These are phyloP conservation scores for Cicer pinnatifidum DNA, from an alignment of 306 rosid species.

Conservation along the genomic window DNA sequence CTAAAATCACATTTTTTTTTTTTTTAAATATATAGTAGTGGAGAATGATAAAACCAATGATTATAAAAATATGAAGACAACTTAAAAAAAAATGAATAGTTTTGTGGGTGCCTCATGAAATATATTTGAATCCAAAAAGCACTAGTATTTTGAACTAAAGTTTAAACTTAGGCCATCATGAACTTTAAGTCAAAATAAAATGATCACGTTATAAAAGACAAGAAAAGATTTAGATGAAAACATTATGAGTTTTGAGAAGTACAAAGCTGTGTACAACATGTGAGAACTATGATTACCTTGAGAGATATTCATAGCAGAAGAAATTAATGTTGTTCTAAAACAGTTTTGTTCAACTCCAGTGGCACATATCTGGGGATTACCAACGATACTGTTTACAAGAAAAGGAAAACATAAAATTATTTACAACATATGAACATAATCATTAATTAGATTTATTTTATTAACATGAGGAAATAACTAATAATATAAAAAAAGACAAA, in stretches of 20 bases:
- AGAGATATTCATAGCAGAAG: constrained; percentile 54
- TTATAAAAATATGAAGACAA: constrained; percentile 26
- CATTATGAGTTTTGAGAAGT: constrained; percentile 35
- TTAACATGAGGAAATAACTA: constrained; percentile 11
- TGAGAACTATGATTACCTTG: constrained; percentile 63
- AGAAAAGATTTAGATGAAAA: constrained; percentile 29
- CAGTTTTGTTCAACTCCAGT: constrained; percentile 63
- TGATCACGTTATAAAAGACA: constrained; percentile 7
- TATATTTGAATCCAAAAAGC: constrained; percentile 12
- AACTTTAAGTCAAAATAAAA: constrained; percentile 42
- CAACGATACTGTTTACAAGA: constrained; percentile 65
- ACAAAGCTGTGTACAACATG: constrained; percentile 26
- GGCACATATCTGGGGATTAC: constrained; percentile 81
- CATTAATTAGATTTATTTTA: background rate
- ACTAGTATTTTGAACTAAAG: background rate
- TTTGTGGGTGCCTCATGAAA: constrained; percentile 17
- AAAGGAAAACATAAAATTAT: constrained; percentile 36
- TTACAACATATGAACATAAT: constrained; percentile 6
- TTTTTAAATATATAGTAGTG: background rate
- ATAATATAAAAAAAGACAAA: constrained; percentile 18
- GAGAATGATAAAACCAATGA: constrained; percentile 41
- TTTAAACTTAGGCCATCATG: constrained; percentile 27
- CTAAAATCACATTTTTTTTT: too few relatives aligned
- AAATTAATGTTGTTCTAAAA: constrained; percentile 52
- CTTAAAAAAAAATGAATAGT: background rate